These are phyloP conservation scores for Podospora pseudopauciseta DNA, from an alignment of 495 filamentous ascomycete genomes.

Conservation along the genomic window DNA sequence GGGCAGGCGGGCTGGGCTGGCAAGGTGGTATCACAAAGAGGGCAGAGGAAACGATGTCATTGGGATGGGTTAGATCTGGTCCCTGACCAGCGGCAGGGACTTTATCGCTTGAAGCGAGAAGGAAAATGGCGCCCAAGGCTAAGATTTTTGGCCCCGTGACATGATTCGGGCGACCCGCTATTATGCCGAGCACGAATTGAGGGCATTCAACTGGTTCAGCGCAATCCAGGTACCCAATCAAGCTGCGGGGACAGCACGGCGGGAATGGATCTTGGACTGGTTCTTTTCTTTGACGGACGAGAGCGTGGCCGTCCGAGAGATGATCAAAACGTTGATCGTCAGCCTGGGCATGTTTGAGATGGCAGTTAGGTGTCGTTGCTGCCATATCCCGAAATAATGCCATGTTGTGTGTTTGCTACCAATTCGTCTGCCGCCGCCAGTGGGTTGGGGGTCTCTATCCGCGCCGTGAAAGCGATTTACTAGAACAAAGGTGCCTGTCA, in stretches of 20 bases:
- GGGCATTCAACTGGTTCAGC: slow-evolving; percentile 9
- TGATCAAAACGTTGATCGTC: background rate
- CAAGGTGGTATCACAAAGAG: slow-evolving; percentile 2
- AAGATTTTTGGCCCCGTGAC: slow-evolving; percentile 32
- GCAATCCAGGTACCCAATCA: slow-evolving; percentile 21
- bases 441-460: background rate
- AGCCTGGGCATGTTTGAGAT: background rate
- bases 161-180: slow-evolving; percentile 14
- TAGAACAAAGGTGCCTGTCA: background rate
- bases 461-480: background rate
- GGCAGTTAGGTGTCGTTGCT: background rate
- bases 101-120: slow-evolving; percentile 18
- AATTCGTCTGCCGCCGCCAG: background rate
- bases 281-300: background rate
- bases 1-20: background rate
- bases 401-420: background rate
- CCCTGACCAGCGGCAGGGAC: slow-evolving; percentile 13
- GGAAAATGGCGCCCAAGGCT: slow-evolving; percentile 14
- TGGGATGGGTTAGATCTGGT: slow-evolving; percentile 12
- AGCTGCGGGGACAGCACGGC: background rate
- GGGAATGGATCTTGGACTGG: background rate
- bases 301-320: background rate
- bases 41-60: background rate
- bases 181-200: slow-evolving; percentile 17
- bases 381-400: background rate